phyloP scores from a whole-genome alignment of 78 protist genomes.

The Tieghemostelium lacteum region DNA sequence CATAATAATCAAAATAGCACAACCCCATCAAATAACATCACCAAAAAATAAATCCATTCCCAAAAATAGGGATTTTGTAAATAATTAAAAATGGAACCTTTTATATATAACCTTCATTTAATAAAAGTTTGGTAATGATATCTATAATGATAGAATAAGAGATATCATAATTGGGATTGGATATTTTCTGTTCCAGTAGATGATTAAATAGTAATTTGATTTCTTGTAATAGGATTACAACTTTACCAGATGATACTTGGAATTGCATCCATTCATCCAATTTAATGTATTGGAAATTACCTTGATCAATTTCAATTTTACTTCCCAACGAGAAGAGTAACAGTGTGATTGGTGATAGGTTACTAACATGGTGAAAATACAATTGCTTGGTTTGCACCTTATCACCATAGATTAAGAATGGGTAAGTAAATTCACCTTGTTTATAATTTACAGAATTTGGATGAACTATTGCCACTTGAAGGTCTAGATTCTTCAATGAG shows the following conservation, averaged over 20 bases:
- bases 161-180: constrained; percentile 39
- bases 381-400: constrained; percentile 58
- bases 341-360: constrained; percentile 79
- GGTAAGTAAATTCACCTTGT: constrained; percentile 52
- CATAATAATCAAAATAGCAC: background rate
- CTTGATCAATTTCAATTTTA: constrained; percentile 7
- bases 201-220: constrained; percentile 38
- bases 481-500: background rate
- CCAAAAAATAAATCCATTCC: too few relatives aligned
- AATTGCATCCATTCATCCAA: constrained; percentile 84
- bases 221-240: constrained; percentile 45
- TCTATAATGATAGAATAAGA: constrained; percentile 51
- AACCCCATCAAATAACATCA: too few relatives aligned
- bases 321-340: constrained; percentile 89
- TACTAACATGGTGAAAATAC: constrained; percentile 78
- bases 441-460: constrained; percentile 72
- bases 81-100: too few relatives aligned
- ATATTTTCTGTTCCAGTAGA: constrained; percentile 44
- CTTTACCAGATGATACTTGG: constrained; percentile 47
- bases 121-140: constrained; percentile 37
- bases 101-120: constrained; percentile 66
- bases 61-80: too few relatives aligned
- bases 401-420: constrained; percentile 69
- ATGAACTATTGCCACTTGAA: constrained; percentile 64
- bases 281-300: constrained; percentile 19